Evolutionary conservation across 108 stramenopile species (phyloP).

Genomic region (Pseudonitzschia delicatissima): DNA sequence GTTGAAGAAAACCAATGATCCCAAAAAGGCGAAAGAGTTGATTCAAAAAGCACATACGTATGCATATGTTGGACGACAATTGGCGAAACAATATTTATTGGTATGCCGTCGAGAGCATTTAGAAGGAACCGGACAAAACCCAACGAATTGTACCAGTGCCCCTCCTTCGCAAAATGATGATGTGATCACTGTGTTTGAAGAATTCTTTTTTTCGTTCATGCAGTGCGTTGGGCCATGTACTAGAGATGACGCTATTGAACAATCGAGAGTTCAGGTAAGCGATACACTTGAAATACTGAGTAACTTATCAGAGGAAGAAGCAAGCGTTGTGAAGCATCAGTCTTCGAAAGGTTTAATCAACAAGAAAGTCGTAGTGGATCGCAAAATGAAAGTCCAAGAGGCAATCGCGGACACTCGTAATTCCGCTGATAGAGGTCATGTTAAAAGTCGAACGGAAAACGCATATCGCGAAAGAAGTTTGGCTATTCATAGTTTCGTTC

Average conservation of each 20-base stretch:
- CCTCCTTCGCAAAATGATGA: neutral
- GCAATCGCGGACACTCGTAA: neutral
- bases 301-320: constrained; percentile 8
- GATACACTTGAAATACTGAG: constrained; percentile 12
- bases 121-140: neutral
- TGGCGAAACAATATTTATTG: constrained; percentile 1
- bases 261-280: neutral
- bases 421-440: neutral
- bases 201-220: constrained; percentile 3
- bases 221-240: neutral
- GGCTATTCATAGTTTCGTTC: neutral
- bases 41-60: constrained; percentile 21
- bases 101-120: neutral
- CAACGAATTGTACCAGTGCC: neutral
- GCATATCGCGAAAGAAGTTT: neutral
- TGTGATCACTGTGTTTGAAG: constrained; percentile 1
- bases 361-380: neutral
- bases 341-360: too few species aligned
- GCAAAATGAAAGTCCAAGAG: neutral
- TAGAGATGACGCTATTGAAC: neutral
- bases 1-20: constrained; percentile 8
- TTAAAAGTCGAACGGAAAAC: neutral
- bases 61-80: constrained; percentile 22
- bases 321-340: neutral
- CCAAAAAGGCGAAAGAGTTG: neutral